A percentile compares a stretch with the other conserved stretches of the same genome.
phyloP scores from a whole-genome alignment of 2,329 filamentous ascomycete species.

The Cladosporium sp. region DNA sequence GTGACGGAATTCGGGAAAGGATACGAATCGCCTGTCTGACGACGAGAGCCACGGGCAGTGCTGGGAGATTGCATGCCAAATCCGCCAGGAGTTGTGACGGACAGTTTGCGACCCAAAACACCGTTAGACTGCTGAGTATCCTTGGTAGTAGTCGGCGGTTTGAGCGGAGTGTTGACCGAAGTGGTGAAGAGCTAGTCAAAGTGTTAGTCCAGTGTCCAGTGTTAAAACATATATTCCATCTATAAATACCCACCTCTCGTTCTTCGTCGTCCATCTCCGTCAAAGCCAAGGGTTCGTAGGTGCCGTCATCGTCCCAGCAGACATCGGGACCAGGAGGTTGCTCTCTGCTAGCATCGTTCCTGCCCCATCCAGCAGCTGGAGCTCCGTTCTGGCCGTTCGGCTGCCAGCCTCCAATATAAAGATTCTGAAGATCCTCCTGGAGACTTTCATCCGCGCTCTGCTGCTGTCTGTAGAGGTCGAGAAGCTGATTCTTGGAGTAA shows the following conservation, averaged over 20 bases:
- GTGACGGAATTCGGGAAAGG: constrained; percentile 53
- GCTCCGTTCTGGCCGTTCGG: constrained; percentile 68
- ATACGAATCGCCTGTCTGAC: constrained; percentile 77
- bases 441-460: constrained; percentile 60
- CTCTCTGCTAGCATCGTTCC: constrained; percentile 70
- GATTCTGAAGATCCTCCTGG: constrained; percentile 62
- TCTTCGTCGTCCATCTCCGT: constrained; percentile 70
- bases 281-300: constrained; percentile 69
- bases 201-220: background rate
- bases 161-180: constrained; percentile 92
- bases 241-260: constrained; percentile 54
- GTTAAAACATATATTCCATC: background rate
- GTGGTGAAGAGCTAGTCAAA: constrained; percentile 63
- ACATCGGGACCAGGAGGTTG: constrained; percentile 79
- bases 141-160: constrained; percentile 73
- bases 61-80: constrained; percentile 75
- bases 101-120: constrained; percentile 70
- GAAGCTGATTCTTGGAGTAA: constrained; percentile 77
- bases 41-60: constrained; percentile 66
- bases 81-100: constrained; percentile 63
- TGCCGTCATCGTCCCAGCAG: constrained; percentile 80
- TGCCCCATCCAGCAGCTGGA: constrained; percentile 67
- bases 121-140: constrained; percentile 57
- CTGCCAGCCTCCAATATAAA: constrained; percentile 78
- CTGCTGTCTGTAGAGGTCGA: constrained; percentile 69